Evolutionary conservation across 441 rosid genomes (phyloP), one percentile per base, ranked within the genome.

Genomic region (Kokia cookei): DNA sequence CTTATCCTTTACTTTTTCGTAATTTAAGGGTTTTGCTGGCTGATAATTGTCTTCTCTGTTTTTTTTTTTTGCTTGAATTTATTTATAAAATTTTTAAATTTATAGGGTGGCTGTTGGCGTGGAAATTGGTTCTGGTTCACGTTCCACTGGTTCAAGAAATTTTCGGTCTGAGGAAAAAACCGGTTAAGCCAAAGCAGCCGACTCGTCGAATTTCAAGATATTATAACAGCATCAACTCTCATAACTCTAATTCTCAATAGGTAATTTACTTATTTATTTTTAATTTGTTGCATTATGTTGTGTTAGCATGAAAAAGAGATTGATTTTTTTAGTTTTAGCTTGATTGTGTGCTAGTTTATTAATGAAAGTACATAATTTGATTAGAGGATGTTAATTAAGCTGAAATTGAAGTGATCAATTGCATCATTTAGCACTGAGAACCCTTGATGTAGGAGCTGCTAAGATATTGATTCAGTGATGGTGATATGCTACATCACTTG

Each of bases 121-220:
- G 96, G 96, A 92, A 92, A 86, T 79, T 90, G 15, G 91, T 92
- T 67, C 83, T 93, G 78, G 91, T 87, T 32, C 97, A 93, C 67
- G 97, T 89, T 24, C 97, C 97, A 74, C 65, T 90, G 54, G 91
- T 90, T 24, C 96, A 92, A 82, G 98, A 93, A 80, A 86, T 90
- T 37, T 92, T 88, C 58, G 96, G 93, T 26, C 82, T 89, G 78
- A 84, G 82, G 65, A 87, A 90, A 83, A 89, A 86, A 55, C 70
- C 78, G 19, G 9, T 75, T 55, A 82, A 76, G 69, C 84, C 90
- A 2, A 90, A 90, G 79, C 94, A 86, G 0, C 73, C 66, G 22
- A 76, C 81, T 43, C 80, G 90, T 19, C 80, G 93, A 45, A 61
- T 88, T 0, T 85, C 92, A 27, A 86, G 26, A 80, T 88, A 80